These are phyloP conservation scores for Termitomyces titanicus DNA, from an alignment of 768 basidiomycete genomes.

Conservation along the genomic window DNA sequence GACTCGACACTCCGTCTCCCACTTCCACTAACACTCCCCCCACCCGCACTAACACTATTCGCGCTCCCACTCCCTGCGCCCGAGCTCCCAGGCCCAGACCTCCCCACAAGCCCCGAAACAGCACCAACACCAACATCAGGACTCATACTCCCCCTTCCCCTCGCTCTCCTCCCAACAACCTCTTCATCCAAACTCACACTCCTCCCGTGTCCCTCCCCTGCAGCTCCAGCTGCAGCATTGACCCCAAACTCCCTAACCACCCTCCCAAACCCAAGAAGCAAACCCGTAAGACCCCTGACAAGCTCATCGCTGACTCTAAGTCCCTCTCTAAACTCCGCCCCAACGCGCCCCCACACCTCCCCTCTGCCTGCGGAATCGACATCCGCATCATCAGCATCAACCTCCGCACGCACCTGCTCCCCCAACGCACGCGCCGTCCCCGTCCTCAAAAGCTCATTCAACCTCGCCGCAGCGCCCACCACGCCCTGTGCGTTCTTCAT, in stretches of 20 bases:
- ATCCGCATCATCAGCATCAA: constrained; percentile 32
- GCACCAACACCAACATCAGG: constrained; percentile 19
- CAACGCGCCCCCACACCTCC: constrained; percentile 66
- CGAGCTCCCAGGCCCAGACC: constrained; percentile 19
- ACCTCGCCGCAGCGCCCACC: constrained; percentile 60
- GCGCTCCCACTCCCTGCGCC: constrained; percentile 35
- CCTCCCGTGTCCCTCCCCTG: constrained; percentile 31
- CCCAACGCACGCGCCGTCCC: constrained; percentile 62
- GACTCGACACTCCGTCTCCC: constrained; percentile 54
- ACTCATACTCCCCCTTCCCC: constrained; percentile 23
- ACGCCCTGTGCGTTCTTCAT: constrained; percentile 58
- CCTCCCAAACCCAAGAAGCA: constrained; percentile 72
- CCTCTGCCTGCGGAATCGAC: no score
- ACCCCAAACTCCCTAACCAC: constrained; percentile 54
- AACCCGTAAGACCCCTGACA: constrained; percentile 70
- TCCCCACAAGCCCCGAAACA: constrained; percentile 2
- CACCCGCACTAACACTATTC: constrained; percentile 15
- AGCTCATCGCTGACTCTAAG: constrained; percentile 75
- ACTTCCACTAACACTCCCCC: constrained; percentile 33
- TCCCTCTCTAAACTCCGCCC: constrained; percentile 69
- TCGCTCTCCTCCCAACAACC: constrained; percentile 24
- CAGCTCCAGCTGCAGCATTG: constrained; percentile 22
- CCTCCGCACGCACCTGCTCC: constrained; percentile 73
- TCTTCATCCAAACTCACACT: constrained; percentile 57
- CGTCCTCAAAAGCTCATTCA: constrained; percentile 57